Conservation (phyloP, 208 protist genomes). For the Strigomonas oncopelti region DNA sequence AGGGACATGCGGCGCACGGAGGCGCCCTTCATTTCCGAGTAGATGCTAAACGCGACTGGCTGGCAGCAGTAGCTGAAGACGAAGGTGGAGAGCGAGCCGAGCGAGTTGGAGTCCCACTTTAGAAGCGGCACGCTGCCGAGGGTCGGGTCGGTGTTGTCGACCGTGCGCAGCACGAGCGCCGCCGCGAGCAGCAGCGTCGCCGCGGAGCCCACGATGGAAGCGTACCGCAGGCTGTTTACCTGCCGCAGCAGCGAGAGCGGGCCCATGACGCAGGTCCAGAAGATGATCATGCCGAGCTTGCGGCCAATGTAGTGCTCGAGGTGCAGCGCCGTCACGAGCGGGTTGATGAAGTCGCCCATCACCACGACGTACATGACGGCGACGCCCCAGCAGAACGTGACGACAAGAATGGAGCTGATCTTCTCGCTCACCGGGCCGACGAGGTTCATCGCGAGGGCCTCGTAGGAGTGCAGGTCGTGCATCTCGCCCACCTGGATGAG, state of each 20-base stretch:
- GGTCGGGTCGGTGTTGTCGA: neutral
- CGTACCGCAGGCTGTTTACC: slow-evolving; percentile 75
- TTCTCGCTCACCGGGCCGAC: slow-evolving; percentile 51
- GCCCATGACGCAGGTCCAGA: slow-evolving; percentile 82
- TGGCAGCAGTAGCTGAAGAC: slow-evolving; percentile 84
- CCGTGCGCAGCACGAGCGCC: slow-evolving; percentile 27
- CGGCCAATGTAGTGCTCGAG: slow-evolving; percentile 33
- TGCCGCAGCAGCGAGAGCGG: slow-evolving; percentile 59
- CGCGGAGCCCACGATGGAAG: slow-evolving; percentile 59
- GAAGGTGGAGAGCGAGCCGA: slow-evolving; percentile 56
- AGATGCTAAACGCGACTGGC: slow-evolving; percentile 65
- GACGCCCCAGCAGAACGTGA: slow-evolving; percentile 80
- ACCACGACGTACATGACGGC: slow-evolving; percentile 85
- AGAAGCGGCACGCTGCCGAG: slow-evolving; percentile 17
- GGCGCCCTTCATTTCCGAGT: slow-evolving; percentile 66
- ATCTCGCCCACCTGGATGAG: slow-evolving; percentile 54
- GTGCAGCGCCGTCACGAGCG: slow-evolving; percentile 36
- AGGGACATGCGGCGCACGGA: slow-evolving; percentile 46
- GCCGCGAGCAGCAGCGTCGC: slow-evolving; percentile 55
- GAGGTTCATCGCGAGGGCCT: slow-evolving; percentile 57
- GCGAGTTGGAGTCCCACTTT: slow-evolving; percentile 28
- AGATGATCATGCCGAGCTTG: slow-evolving; percentile 46
- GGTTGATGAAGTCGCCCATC: slow-evolving; percentile 72
- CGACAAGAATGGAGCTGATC: slow-evolving; percentile 47
- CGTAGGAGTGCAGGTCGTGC: slow-evolving; percentile 57